Base-by-base conservation (phyloP, 2,329 filamentous ascomycete species). In the Ophiostoma sp. region DNA sequence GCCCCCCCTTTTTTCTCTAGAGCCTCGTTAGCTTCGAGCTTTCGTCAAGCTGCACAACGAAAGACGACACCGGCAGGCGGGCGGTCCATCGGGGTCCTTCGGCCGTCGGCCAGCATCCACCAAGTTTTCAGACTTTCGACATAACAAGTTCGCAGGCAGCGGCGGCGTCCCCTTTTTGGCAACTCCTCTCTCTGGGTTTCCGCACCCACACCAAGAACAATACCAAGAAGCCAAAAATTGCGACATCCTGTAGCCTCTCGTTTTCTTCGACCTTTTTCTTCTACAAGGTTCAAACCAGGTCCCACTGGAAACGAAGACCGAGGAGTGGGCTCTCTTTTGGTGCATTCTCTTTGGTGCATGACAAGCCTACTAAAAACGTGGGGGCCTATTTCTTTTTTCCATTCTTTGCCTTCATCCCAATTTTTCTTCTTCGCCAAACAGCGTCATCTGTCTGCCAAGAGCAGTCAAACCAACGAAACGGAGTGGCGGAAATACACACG, bases 1-100 rank as follows among this genome's bases (percentile, higher is more conserved):
- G 39, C n/a, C n/a, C n/a, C n/a, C n/a, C n/a, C n/a, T 68, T 31
- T 28, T n/a, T 45, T 39, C 33, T 45, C 61, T 66, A 22, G 61
- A 28, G 61, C 36, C 36, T 64, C 9, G 61, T n/a, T 64, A 64
- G 61, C 61, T 22, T 36, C 19, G 17, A n/a, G 33, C 61, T 63
- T 25, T 15, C 6, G 7, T 15, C 52, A 25, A 8, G 19, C 42
- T 45, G 39, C 39, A 42, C 50, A 52, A 52, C 50, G 15, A 42
- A 42, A 15, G 19, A 28, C 55, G 55, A 39, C 61, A 66, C 33
- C 36, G 4, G 36, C 36, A 17, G 25, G 52, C 52, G 52, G 19
- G 57, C 57, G 57, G 57, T 19, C 31, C 57, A 63, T 63, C 57
- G 57, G 57, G 57, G 57, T n/a, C 11, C 59, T n/a, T 63, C 59